Conservation (phyloP, 306 rosid species). For the Vicia villosa region DNA sequence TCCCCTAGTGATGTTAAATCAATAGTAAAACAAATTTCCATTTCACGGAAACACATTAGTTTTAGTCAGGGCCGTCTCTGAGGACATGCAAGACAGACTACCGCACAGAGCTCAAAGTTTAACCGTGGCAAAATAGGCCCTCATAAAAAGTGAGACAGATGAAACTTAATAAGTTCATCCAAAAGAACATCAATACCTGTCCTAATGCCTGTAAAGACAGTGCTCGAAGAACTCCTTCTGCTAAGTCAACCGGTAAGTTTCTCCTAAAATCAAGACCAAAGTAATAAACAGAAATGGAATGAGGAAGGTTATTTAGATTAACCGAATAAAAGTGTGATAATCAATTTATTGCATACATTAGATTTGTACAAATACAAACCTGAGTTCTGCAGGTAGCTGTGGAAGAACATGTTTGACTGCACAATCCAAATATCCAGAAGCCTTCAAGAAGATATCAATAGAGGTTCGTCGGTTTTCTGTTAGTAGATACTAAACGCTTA, state of each 20-base stretch:
- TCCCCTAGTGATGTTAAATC: not conserved
- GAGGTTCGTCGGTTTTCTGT: slow-evolving; percentile 90
- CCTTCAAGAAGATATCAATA: slow-evolving; percentile 82
- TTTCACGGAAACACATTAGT: not conserved
- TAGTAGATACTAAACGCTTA: slow-evolving; percentile 34
- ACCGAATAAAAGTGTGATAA: slow-evolving; percentile 1
- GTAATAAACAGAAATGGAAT: slow-evolving; percentile 32
- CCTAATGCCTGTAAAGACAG: slow-evolving; percentile 93
- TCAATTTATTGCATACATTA: slow-evolving; percentile 9
- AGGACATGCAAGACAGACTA: too few species aligned
- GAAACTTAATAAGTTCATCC: too few species aligned
- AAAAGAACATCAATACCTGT: slow-evolving; percentile 59
- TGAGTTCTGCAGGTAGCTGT: slow-evolving; percentile 76
- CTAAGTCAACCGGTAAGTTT: slow-evolving; percentile 88
- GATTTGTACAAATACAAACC: slow-evolving; percentile 50
- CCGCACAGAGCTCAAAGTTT: too few species aligned
- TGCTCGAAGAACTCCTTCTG: slow-evolving; percentile 96
- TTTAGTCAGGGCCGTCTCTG: not conserved
- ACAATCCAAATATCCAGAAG: slow-evolving; percentile 95
- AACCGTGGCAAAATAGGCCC: too few species aligned
- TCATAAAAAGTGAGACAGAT: too few species aligned
- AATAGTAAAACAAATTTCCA: not conserved
- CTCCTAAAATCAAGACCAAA: slow-evolving; percentile 60
- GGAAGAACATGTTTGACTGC: slow-evolving; percentile 94
- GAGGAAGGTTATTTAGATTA: slow-evolving; percentile 13